These are phyloP conservation scores for Fusarium sp. DNA, from an alignment of 2,329 filamentous ascomycete species.

Conservation along the genomic window DNA sequence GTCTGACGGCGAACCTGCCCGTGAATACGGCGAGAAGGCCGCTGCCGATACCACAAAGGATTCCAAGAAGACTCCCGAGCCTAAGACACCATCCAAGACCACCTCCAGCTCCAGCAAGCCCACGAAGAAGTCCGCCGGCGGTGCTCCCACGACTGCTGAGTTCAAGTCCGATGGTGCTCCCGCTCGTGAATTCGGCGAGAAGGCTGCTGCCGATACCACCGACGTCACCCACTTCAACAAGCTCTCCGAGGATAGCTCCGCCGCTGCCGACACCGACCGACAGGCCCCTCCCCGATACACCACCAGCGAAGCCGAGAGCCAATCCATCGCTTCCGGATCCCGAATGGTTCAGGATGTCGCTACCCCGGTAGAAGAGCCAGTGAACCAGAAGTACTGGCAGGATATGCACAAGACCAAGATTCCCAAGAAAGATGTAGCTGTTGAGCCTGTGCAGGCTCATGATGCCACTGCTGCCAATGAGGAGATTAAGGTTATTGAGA, in stretches of 20 bases:
- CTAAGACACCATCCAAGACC: too few species aligned
- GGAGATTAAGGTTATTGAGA: conserved; percentile 32
- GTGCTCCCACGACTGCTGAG: too few species aligned
- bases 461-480: conserved; percentile 50
- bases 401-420: conserved; percentile 20
- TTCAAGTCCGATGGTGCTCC: too few species aligned
- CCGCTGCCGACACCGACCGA: neutral
- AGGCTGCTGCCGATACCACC: neutral
- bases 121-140: too few species aligned
- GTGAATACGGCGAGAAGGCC: neutral
- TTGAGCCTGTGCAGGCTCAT: conserved; percentile 33
- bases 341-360: conserved; percentile 29
- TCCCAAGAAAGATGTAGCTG: conserved; percentile 27
- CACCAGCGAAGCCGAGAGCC: conserved; percentile 5
- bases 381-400: conserved; percentile 18
- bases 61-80: neutral
- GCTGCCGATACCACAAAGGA: neutral
- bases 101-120: too few species aligned
- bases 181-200: neutral
- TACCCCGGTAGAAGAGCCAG: conserved; percentile 23
- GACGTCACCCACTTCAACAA: neutral
- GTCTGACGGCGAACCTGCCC: neutral
- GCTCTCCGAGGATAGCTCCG: neutral
- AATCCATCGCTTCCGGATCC: conserved; percentile 1
- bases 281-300: neutral